phyloP scores from a whole-genome alignment of 73 alveolate genomes.

The Symbiodinium pilosum region DNA sequence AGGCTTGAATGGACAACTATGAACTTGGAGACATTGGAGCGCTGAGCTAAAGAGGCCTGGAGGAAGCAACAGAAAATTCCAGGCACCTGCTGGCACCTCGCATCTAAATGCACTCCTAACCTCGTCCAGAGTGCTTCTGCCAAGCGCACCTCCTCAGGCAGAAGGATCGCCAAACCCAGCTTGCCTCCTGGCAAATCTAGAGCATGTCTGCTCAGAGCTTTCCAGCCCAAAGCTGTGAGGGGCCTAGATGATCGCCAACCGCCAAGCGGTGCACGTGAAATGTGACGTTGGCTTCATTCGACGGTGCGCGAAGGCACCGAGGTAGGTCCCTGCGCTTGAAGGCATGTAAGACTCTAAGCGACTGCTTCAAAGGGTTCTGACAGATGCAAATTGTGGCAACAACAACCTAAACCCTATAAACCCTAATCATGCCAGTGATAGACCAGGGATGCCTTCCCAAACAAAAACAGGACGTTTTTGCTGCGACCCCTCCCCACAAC shows the following conservation, averaged over 20 bases:
- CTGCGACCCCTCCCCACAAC: no score
- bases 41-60: not conserved
- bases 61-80: slow-evolving; percentile 12
- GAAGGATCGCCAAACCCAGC: slow-evolving; percentile 49
- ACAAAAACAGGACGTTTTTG: no score
- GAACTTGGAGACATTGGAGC: no score
- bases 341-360: no score
- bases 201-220: not conserved
- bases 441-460: no score
- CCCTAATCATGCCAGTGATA: no score
- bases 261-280: slow-evolving; percentile 34
- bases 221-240: not conserved
- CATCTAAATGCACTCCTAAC: no score
- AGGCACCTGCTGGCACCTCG: slow-evolving; percentile 61
- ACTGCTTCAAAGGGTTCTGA: no score
- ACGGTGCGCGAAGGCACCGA: slow-evolving; percentile 7
- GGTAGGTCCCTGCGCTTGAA: slow-evolving; percentile 57
- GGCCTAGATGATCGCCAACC: slow-evolving; percentile 37
- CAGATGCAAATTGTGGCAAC: no score
- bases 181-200: not conserved
- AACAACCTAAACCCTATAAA: no score
- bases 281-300: not conserved
- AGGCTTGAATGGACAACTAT: no score
- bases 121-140: no score
- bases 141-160: slow-evolving; percentile 35